Conservation (phyloP, 164 flowering plant genomes). For the Annona cherimola region DNA sequence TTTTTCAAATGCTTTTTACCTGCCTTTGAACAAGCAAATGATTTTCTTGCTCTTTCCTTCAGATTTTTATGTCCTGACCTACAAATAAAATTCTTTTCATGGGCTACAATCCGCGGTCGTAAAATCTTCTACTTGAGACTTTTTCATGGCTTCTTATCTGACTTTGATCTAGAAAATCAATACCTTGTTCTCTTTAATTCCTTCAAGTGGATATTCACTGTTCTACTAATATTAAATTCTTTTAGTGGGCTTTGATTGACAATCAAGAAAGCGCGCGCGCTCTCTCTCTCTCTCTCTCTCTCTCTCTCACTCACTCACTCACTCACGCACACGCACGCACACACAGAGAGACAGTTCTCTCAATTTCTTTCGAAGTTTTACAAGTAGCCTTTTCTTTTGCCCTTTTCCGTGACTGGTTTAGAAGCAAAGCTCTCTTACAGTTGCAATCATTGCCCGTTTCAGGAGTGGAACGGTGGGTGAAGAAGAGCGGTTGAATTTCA, state of each 20-base stretch:
- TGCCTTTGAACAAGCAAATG: background rate
- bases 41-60: background rate
- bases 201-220: background rate
- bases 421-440: background rate
- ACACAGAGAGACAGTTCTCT: too few species aligned
- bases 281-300: constrained; percentile 1
- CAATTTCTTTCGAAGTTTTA: background rate
- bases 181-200: background rate
- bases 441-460: constrained; percentile 3
- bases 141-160: background rate
- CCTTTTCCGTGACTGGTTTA: background rate
- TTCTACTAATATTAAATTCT: background rate
- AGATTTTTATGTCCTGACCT: background rate
- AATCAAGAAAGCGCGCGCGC: background rate
- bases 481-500: constrained; percentile 35
- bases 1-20: too few species aligned
- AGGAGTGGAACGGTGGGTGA: constrained; percentile 63
- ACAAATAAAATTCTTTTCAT: background rate
- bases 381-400: background rate
- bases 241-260: background rate
- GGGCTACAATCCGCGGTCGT: background rate
- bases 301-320: background rate
- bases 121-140: background rate
- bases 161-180: background rate
- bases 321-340: too few species aligned